Conservation (phyloP, 192 early-diverging fungal genomes). For the Dissophora globulifera region DNA sequence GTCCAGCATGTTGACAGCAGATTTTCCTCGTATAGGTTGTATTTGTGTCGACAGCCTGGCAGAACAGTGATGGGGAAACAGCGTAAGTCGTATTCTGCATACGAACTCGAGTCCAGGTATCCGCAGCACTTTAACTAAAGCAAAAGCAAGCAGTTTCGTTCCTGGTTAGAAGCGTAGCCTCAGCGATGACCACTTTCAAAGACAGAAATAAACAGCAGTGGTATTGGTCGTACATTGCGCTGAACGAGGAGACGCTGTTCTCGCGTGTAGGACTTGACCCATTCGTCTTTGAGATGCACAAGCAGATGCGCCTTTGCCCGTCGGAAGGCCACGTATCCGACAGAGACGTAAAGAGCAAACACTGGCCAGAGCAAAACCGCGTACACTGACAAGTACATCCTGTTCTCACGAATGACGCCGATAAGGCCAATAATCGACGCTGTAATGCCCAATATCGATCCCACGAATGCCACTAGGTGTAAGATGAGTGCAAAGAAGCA, state of each 20-base stretch:
- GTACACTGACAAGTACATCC: constrained; percentile 38
- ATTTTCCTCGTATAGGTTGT: constrained; percentile 26
- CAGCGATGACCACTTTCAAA: too few relatives aligned
- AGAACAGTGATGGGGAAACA: constrained; percentile 53
- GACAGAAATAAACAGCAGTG: background rate
- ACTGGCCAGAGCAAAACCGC: constrained; percentile 45
- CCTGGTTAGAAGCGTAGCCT: too few relatives aligned
- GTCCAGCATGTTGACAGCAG: constrained; percentile 36
- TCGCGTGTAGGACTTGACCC: constrained; percentile 32
- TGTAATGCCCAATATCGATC: constrained; percentile 17
- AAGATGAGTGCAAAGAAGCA: too few relatives aligned
- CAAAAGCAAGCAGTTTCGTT: too few relatives aligned
- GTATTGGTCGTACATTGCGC: constrained; percentile 21
- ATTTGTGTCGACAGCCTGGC: constrained; percentile 55
- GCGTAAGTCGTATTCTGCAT: constrained; percentile 46
- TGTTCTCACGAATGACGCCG: constrained; percentile 42
- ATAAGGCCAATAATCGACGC: constrained; percentile 32
- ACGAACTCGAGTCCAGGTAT: constrained; percentile 30
- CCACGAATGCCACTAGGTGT: constrained; percentile 30
- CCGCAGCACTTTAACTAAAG: constrained; percentile 57
- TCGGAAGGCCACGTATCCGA: constrained; percentile 55
- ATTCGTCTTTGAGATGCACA: constrained; percentile 47
- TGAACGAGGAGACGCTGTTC: constrained; percentile 48
- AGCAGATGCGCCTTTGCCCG: constrained; percentile 41
- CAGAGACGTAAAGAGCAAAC: constrained; percentile 41